Conservation (phyloP, 352 stramenopile species). For the Phytophthora hibernalis region DNA sequence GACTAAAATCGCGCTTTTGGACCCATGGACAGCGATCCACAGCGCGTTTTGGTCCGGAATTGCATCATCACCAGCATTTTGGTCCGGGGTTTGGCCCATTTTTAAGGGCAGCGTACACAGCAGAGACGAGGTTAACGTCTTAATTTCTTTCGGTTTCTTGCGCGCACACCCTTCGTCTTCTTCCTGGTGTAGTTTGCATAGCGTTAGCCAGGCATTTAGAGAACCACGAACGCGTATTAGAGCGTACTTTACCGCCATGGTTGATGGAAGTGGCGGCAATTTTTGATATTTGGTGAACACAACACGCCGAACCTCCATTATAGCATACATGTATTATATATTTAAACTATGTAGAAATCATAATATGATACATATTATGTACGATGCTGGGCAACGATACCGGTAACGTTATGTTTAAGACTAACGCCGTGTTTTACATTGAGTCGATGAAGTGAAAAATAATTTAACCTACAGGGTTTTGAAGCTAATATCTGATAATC, state of each 20-base stretch:
- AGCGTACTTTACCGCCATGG: not conserved
- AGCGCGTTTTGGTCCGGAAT: slow-evolving; percentile 15
- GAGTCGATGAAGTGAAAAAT: no score
- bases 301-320: no score
- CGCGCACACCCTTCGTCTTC: not conserved
- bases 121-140: slow-evolving; percentile 3
- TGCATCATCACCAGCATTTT: not conserved
- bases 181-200: not conserved
- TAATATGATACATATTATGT: no score
- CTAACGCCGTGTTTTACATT: no score
- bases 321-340: no score
- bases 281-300: no score
- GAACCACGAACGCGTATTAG: not conserved
- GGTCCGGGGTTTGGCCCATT: not conserved
- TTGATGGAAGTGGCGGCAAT: no score
- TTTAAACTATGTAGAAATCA: no score
- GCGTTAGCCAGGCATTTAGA: slow-evolving; percentile 2
- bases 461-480: no score
- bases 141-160: not conserved
- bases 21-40: slow-evolving; percentile 21
- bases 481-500: no score
- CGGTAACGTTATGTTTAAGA: no score
- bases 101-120: slow-evolving; percentile 12
- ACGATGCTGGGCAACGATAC: no score
- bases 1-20: slow-evolving; percentile 22